Evolutionary conservation across 2,329 filamentous ascomycete species (phyloP).

Genomic region (Ophiosphaerella korrae): DNA sequence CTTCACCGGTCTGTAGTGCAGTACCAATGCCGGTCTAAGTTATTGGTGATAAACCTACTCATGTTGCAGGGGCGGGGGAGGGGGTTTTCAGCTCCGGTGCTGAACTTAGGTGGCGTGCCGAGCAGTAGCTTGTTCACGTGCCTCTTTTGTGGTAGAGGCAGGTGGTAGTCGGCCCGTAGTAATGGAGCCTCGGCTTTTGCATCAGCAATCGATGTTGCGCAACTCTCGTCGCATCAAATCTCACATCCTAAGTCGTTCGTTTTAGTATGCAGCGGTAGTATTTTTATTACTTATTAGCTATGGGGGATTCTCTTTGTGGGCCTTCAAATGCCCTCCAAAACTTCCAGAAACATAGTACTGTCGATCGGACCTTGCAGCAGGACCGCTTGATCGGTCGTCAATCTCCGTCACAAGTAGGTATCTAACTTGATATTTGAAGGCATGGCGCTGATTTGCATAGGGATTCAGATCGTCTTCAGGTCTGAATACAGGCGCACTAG

Average conservation of each 20-base stretch:
- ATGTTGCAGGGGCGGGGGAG: neutral
- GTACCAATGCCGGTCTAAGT: neutral
- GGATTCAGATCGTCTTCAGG: slow-evolving; percentile 65
- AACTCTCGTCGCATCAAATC: neutral
- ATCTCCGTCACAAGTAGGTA: slow-evolving; percentile 60
- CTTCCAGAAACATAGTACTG: slow-evolving; percentile 71
- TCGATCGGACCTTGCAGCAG: slow-evolving; percentile 74
- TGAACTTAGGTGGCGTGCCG: neutral
- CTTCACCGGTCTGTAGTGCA: slow-evolving; percentile 17
- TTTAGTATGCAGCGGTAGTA: slow-evolving; percentile 31
- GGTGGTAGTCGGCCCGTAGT: slow-evolving; percentile 10
- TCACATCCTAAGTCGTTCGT: slow-evolving; percentile 1
- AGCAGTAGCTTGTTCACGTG: slow-evolving; percentile 4
- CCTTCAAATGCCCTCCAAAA: slow-evolving; percentile 77
- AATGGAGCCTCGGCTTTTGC: slow-evolving; percentile 28
- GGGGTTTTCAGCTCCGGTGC: neutral
- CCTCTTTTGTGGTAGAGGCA: slow-evolving; percentile 2
- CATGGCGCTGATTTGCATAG: slow-evolving; percentile 47
- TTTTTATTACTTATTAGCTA: slow-evolving; percentile 39
- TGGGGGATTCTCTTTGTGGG: slow-evolving; percentile 73
- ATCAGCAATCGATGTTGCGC: neutral
- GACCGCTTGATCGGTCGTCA: slow-evolving; percentile 66
- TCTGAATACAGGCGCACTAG: slow-evolving; percentile 60
- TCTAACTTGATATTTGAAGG: neutral
- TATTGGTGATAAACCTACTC: neutral